Conservation (phyloP, 1,284 basidiomycete genomes). For the Cerrena zonata region DNA sequence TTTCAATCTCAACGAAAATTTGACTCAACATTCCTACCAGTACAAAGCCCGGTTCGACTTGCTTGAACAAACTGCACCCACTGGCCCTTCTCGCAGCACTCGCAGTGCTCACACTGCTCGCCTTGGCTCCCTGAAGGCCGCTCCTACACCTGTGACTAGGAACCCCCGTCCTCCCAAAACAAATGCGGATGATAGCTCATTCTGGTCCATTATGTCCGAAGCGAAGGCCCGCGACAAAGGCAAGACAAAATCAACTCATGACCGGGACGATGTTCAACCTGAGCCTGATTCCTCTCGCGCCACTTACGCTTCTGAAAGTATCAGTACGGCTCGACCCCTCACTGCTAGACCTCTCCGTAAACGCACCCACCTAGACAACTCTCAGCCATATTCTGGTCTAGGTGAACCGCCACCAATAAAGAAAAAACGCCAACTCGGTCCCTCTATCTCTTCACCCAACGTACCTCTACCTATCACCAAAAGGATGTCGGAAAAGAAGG, state of each 20-base stretch:
- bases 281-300: constrained; percentile 1
- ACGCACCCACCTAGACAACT: neutral
- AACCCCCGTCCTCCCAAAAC: constrained; percentile 6
- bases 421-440: constrained; percentile 20
- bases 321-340: constrained; percentile 7
- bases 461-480: neutral
- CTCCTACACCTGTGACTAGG: neutral
- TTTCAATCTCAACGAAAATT: constrained; percentile 2
- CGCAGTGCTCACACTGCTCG: constrained; percentile 54
- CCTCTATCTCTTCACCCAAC: neutral
- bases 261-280: neutral
- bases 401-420: neutral
- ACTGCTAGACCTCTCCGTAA: neutral
- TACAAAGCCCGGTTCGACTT: constrained; percentile 64
- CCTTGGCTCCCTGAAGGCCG: constrained; percentile 18
- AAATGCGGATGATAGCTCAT: constrained; percentile 11
- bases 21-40: constrained; percentile 32
- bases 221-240: constrained; percentile 26
- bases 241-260: constrained; percentile 12
- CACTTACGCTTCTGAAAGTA: constrained; percentile 3
- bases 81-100: constrained; percentile 56
- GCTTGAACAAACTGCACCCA: constrained; percentile 40
- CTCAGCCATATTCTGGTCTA: neutral
- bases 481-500: neutral
- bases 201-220: constrained; percentile 24